phyloP scores from a whole-genome alignment of 2,329 filamentous ascomycete genomes.

The Xylaria digitata region DNA sequence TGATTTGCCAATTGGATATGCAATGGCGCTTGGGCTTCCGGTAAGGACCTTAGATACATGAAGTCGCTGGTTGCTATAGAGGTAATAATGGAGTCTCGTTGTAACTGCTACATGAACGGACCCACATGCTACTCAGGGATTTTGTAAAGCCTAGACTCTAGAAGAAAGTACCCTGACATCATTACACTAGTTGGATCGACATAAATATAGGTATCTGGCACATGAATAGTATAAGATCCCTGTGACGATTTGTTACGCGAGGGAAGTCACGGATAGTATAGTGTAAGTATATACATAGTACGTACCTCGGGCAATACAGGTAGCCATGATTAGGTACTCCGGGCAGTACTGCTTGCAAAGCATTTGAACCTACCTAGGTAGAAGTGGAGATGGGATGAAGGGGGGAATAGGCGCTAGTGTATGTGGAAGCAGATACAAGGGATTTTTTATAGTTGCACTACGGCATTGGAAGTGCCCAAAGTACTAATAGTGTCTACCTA shows the following conservation, averaged over 20 bases:
- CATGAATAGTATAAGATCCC: background rate
- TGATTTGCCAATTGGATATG: slow-evolving; percentile 40
- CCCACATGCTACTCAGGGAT: background rate
- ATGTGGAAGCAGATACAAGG: slow-evolving; percentile 4
- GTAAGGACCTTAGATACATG: background rate
- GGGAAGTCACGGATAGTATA: too few relatives aligned
- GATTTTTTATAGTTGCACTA: slow-evolving; percentile 2
- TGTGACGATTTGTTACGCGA: background rate
- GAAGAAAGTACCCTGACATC: slow-evolving; percentile 17
- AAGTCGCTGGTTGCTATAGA: too few relatives aligned
- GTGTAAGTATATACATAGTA: too few relatives aligned
- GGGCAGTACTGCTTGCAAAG: background rate
- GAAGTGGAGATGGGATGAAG: background rate
- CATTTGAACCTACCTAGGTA: slow-evolving; percentile 8
- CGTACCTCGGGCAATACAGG: background rate
- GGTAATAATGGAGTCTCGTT: slow-evolving; percentile 3
- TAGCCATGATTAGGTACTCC: background rate
- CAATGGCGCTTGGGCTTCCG: slow-evolving; percentile 37
- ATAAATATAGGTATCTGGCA: background rate
- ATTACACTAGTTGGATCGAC: background rate
- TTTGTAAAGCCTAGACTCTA: background rate
- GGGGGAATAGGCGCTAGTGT: background rate
- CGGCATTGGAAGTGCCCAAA: background rate
- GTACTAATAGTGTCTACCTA: background rate
- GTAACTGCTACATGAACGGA: slow-evolving; percentile 21